Evolutionary conservation across 331 rosid genomes (phyloP).

Genomic region (Telfairia occidentalis): DNA sequence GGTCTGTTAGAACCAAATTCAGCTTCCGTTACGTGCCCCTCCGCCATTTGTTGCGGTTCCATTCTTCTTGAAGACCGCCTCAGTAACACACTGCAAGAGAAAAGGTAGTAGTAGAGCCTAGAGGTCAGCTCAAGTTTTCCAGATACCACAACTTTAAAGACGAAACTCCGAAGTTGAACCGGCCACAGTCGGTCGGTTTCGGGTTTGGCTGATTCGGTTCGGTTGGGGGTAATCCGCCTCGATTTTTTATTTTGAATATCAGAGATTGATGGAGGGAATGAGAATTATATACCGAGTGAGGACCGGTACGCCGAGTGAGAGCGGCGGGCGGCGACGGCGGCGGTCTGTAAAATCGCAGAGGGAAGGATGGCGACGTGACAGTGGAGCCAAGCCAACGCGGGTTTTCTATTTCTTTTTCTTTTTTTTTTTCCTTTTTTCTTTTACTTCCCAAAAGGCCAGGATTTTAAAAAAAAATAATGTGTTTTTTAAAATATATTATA

Average conservation of each 20-base stretch:
- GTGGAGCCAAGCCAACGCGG: too few species aligned
- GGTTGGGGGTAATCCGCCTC: background rate
- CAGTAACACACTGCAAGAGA: background rate
- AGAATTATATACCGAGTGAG: background rate
- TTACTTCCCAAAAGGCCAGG: too few species aligned
- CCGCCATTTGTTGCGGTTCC: background rate
- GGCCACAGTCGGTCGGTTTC: background rate
- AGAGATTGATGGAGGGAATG: background rate
- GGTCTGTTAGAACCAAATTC: slow-evolving; percentile 4
- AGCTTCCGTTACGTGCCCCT: background rate
- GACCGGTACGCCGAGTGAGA: background rate
- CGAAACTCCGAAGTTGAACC: background rate
- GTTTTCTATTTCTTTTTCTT: too few species aligned
- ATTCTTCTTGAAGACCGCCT: background rate
- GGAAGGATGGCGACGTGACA: too few species aligned
- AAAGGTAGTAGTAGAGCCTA: background rate
- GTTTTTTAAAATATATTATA: too few species aligned
- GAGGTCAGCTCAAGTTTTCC: background rate
- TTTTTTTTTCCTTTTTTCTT: too few species aligned
- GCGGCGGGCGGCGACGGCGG: background rate
- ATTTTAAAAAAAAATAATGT: too few species aligned
- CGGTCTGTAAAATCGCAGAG: background rate
- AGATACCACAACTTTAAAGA: background rate
- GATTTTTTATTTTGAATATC: background rate
- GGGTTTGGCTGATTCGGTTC: background rate